A percentile compares a stretch with the other conserved stretches of the same genome.
These are phyloP conservation scores for Fusarium nisikadoi DNA, from an alignment of 2,329 filamentous ascomycete genomes.

Conservation along the genomic window DNA sequence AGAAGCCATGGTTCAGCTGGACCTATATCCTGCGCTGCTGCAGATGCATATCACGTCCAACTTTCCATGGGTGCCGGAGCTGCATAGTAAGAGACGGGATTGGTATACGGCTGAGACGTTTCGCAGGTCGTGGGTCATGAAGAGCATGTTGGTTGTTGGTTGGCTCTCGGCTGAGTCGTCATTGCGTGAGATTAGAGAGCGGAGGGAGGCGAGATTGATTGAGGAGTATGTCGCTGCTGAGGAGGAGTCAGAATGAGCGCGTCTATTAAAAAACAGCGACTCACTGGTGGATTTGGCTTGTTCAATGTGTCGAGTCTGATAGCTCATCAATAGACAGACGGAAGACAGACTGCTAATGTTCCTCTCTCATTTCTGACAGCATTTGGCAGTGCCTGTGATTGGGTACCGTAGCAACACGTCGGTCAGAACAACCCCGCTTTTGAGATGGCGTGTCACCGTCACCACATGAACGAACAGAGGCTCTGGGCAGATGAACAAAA, in stretches of 20 bases:
- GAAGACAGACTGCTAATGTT: fast-evolving
- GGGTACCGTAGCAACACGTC: fast-evolving
- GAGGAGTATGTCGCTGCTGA: background rate
- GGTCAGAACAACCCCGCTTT: background rate
- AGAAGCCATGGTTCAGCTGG: constrained; percentile 6
- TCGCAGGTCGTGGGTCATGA: background rate
- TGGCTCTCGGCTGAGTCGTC: constrained; percentile 13
- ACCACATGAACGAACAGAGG: background rate
- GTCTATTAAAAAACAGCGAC: fast-evolving
- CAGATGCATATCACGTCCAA: constrained; percentile 3
- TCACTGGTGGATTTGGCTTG: fast-evolving
- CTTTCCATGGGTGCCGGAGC: background rate
- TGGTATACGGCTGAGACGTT: constrained; percentile 4
- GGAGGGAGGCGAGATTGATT: background rate
- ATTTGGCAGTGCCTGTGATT: background rate
- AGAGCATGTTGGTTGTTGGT: constrained; percentile 8
- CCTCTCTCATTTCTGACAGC: background rate
- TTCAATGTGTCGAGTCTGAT: fast-evolving
- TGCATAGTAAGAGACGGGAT: background rate
- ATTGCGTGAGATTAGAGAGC: background rate
- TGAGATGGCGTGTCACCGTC: background rate
- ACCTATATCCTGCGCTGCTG: background rate
- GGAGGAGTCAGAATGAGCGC: background rate
- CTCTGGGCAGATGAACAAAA: background rate
- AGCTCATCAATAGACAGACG: too few relatives aligned